Evolutionary conservation across 768 basidiomycete genomes (phyloP).

Genomic region (Phlegmacium glaucopus): DNA sequence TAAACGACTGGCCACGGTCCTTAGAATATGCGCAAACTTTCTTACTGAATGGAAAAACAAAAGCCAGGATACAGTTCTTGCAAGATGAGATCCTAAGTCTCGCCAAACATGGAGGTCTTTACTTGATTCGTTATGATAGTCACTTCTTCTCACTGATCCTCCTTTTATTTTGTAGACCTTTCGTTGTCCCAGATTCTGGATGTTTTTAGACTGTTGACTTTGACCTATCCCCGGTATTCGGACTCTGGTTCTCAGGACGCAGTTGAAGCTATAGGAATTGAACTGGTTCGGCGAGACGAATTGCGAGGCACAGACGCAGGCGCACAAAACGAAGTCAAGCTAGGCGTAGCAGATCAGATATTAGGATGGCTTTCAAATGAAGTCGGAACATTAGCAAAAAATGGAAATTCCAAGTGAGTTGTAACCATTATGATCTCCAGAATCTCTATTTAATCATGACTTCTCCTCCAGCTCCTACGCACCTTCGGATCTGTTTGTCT

Average conservation of each 20-base stretch:
- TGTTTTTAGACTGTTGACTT: slow-evolving; percentile 67
- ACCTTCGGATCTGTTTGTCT: slow-evolving; percentile 59
- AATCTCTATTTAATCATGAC: slow-evolving; percentile 2
- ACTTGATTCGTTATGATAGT: slow-evolving; percentile 3
- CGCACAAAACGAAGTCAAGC: slow-evolving; percentile 37
- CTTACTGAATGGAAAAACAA: slow-evolving; percentile 52
- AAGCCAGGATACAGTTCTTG: slow-evolving; percentile 53
- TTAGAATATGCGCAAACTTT: slow-evolving; percentile 49
- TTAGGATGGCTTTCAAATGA: slow-evolving; percentile 76
- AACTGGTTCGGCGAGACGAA: slow-evolving; percentile 63
- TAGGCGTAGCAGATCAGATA: slow-evolving; percentile 67
- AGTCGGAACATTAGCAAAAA: slow-evolving; percentile 53
- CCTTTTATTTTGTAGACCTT: slow-evolving; percentile 43
- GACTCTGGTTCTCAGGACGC: slow-evolving; percentile 70
- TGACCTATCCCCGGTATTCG: slow-evolving; percentile 77
- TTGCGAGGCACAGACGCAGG: slow-evolving; percentile 38
- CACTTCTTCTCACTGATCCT: slow-evolving; percentile 7
- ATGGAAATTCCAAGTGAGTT: slow-evolving; percentile 52
- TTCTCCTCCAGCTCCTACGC: slow-evolving; percentile 45
- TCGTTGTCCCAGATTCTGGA: slow-evolving; percentile 59
- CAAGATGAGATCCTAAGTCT: slow-evolving; percentile 58
- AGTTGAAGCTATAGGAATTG: slow-evolving; percentile 63
- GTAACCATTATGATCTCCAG: neutral
- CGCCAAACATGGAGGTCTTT: slow-evolving; percentile 53
- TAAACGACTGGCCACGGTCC: slow-evolving; percentile 53